Conservation (phyloP, 1,284 basidiomycete genomes). For the Lignosus rhinocerotis region DNA sequence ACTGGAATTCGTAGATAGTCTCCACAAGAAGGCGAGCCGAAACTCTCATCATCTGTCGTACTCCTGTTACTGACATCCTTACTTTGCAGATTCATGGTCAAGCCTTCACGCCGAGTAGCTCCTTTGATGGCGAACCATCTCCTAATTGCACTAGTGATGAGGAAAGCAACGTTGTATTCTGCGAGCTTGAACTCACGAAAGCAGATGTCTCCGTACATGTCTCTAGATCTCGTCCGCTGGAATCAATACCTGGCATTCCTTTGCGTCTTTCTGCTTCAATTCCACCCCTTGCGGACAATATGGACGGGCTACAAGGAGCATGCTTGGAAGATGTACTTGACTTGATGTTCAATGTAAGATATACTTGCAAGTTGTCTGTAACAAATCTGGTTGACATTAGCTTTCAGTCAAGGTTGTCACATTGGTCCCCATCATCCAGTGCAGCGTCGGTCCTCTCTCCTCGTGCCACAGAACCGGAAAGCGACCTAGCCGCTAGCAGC, state of each 20-base stretch:
- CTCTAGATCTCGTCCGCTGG: background rate
- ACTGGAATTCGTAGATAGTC: conserved; percentile 1
- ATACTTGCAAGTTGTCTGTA: background rate
- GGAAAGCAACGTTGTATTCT: background rate
- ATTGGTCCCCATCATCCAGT: background rate
- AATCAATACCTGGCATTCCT: background rate
- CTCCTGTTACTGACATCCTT: too few species aligned
- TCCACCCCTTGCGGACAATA: background rate
- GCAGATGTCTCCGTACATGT: background rate
- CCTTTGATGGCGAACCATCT: background rate
- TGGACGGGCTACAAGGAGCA: background rate
- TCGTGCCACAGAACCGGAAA: background rate
- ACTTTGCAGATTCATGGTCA: background rate
- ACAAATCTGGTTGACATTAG: background rate
- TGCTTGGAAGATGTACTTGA: background rate
- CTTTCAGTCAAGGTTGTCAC: background rate
- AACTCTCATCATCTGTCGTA: too few species aligned
- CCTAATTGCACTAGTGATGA: background rate
- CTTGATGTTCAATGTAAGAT: background rate
- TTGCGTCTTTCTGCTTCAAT: background rate
- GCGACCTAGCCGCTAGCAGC: background rate
- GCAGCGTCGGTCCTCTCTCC: background rate
- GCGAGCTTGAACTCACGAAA: background rate
- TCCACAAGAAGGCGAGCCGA: conserved; percentile 1
- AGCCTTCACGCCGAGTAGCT: conserved; percentile 9